Base-by-base conservation (phyloP, 139 green algal species). In the Coccomyxa sp. region DNA sequence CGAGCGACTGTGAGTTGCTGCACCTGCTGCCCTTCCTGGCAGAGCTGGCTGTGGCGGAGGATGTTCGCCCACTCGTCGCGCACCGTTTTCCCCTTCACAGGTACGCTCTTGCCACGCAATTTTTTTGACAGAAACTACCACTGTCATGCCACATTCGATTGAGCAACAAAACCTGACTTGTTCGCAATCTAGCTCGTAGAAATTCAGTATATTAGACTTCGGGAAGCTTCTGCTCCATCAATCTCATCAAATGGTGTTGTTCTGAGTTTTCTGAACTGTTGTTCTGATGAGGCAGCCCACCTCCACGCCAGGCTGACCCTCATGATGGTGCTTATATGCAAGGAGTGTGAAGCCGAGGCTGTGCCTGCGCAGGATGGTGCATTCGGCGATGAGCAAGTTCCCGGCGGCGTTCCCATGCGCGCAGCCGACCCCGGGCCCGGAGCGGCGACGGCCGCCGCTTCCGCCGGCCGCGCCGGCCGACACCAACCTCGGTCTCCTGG, bases 21-120 rank as follows among this genome's bases (percentile, higher is more conserved):
- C 83, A 87, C 80, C 88, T 99, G 82, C 86, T 98, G 77, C 96
- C 93, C 27, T 98, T 99, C 83, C 86, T 99, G 82, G 91, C 97
- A 81, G 75, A 82, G 16, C 81, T 98, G 57, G 89, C 60, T n/a
- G 75, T 76, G 0, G 85, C 76, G n/a, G 76, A 89, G 11, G 94
- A 98, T 80, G 94, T 98, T 57, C 84, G 94, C 38, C 92, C 93
- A 0, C 30, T 86, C 27, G 96, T 98, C 66, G 76, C 31, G 0
- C 28, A 87, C 25, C 87, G 87, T 71, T 98, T 94, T 28, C 21
- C 63, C 63, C 63, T 71, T 21, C 63, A 71, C 63, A 9, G 63
- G 63, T 71, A 25, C 10, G 63, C 9, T 71, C 63, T 4, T 71
- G 18, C 63, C 63, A 11, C 63, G 38, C 38, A 51, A 51, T 51